Percentiles rank a stretch among this genome's conserved stretches.
Evolutionary conservation across 2,329 filamentous ascomycete species (phyloP).

Genomic region (Beauveria caledonica): DNA sequence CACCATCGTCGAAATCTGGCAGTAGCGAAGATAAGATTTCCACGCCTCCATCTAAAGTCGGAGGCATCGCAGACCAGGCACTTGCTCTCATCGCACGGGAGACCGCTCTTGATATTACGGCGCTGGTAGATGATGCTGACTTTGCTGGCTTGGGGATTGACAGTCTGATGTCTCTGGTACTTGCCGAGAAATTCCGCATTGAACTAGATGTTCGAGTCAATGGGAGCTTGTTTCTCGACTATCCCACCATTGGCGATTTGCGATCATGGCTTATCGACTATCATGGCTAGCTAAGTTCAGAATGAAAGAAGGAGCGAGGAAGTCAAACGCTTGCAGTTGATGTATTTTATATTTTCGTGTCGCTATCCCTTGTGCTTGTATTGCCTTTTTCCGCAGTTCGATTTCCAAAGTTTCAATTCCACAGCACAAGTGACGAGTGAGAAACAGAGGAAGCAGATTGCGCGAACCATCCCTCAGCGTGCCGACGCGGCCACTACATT

Average conservation of each 20-base stretch:
- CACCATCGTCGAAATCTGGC: background rate
- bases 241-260: slow-evolving; percentile 45
- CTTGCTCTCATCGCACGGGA: slow-evolving; percentile 49
- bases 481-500: too few relatives aligned
- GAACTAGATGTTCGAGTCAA: slow-evolving; percentile 46
- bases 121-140: slow-evolving; percentile 46
- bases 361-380: background rate
- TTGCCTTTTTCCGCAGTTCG: background rate
- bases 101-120: slow-evolving; percentile 43
- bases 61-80: slow-evolving; percentile 24
- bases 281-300: slow-evolving; percentile 5
- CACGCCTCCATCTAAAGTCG: background rate
- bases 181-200: slow-evolving; percentile 46
- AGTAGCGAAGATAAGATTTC: background rate
- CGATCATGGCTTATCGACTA: slow-evolving; percentile 35
- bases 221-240: slow-evolving; percentile 44
- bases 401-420: background rate
- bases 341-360: background rate
- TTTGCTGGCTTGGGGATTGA: slow-evolving; percentile 51
- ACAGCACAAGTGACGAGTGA: background rate
- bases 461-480: background rate
- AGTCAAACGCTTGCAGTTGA: background rate
- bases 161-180: slow-evolving; percentile 51
- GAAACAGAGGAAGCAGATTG: background rate
- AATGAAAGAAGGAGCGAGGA: background rate